Evolutionary conservation across 371 early-diverging fungal genomes (phyloP), one percentile per base, ranked within the genome.

Genomic region (Rhizomucor miehei): DNA sequence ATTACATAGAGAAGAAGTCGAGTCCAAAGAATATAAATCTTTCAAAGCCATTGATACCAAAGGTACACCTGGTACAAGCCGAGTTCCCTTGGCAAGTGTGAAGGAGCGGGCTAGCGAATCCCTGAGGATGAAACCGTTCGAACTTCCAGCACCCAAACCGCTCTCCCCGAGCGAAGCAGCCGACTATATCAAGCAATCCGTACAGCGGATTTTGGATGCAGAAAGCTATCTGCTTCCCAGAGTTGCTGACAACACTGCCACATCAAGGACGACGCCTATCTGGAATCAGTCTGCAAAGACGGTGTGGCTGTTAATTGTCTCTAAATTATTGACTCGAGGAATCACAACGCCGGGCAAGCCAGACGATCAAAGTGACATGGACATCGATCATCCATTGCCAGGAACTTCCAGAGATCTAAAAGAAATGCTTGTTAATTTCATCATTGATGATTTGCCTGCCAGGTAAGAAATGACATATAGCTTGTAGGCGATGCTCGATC

Each of bases 21-120:
- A 24, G 24, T 34, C 19, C 25, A 48, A 48, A 14, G 16, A 29
- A 24, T 14, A 48, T 34, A 46, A 39, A 19, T 2, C 41, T 51
- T n/a, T 25, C 17, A 19, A 41, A 41, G 19, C 41, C 16, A 37
- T 11, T n/a, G 57, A 65, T 6, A 51, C 43, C 37, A 47, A 51
- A 55, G 19, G n/a, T 14, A 19, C 39, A 24, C 29, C 47, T 8
- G 21, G 34, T 14, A 25, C 35, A 48, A 38, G 47, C 12, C 48
- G 58, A 36, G 58, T 60, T 5, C 66, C 63, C 9, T 40, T 77
- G 14, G 66, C 73, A 0, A 77, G 77, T 57, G 71, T 63, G 4
- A 63, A 77, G 55, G 78, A 77, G 48, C 65, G 78, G 8, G 78
- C 73, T 0, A 66, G 54, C 19, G 72, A 74, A 48, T 59, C 74